Conservation (phyloP, 2,329 filamentous ascomycete genomes). For the Pseudogymnoascus sp. region DNA sequence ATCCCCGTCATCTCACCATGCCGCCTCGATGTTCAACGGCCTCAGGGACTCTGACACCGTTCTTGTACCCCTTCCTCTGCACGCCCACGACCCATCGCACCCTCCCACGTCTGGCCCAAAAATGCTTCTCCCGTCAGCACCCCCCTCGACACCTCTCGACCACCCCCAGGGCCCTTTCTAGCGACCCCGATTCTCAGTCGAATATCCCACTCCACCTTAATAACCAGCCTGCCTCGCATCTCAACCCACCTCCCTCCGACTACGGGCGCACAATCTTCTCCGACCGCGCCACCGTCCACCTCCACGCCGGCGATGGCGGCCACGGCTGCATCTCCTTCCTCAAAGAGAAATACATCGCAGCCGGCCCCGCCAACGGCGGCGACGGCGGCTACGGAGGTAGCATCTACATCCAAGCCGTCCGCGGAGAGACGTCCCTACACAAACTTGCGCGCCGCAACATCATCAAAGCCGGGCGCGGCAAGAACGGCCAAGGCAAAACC, state of each 20-base stretch:
- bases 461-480: slow-evolving; percentile 67
- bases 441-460: slow-evolving; percentile 75
- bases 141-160: slow-evolving; percentile 1
- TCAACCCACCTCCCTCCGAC: slow-evolving; percentile 78
- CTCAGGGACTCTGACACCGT: slow-evolving; percentile 27
- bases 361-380: slow-evolving; percentile 89
- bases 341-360: slow-evolving; percentile 79
- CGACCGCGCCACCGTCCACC: slow-evolving; percentile 71
- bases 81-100: slow-evolving; percentile 11
- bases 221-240: slow-evolving; percentile 38
- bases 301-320: slow-evolving; percentile 75
- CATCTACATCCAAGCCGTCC: slow-evolving; percentile 87
- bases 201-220: slow-evolving; percentile 6
- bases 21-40: slow-evolving; percentile 25
- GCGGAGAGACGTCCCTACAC: slow-evolving; percentile 85
- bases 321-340: slow-evolving; percentile 92
- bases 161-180: neutral
- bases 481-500: slow-evolving; percentile 67
- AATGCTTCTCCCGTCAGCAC: neutral
- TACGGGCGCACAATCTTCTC: slow-evolving; percentile 78
- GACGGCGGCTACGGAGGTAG: slow-evolving; percentile 89
- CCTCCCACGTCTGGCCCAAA: neutral
- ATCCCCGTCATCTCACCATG: slow-evolving; percentile 19
- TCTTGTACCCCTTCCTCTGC: slow-evolving; percentile 28
- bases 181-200: neutral